phyloP scores from a whole-genome alignment of 1,139 yeast species.

The Debaryomyces psychrophilus region DNA sequence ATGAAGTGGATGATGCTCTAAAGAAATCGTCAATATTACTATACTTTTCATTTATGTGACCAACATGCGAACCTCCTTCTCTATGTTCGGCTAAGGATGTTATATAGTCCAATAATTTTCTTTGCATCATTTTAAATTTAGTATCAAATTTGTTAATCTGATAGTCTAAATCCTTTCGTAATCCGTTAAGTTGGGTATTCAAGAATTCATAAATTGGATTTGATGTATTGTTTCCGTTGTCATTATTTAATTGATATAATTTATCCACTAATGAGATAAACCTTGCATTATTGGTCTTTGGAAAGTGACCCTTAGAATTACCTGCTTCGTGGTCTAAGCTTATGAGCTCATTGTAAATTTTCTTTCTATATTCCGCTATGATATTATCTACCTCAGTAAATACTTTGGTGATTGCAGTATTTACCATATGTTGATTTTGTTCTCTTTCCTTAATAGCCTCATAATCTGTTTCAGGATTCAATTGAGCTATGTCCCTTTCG shows the following conservation, averaged over 20 bases:
- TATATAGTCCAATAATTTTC: conserved; percentile 41
- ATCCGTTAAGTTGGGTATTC: conserved; percentile 35
- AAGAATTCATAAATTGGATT: conserved; percentile 46
- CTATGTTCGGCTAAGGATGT: conserved; percentile 37
- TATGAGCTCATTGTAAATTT: conserved; percentile 61
- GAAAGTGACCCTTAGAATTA: conserved; percentile 13
- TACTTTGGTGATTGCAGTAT: conserved; percentile 45
- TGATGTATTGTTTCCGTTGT: conserved; percentile 16
- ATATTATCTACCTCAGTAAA: conserved; percentile 71
- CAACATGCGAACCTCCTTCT: conserved; percentile 42
- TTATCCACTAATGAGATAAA: conserved; percentile 46
- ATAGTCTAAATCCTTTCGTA: conserved; percentile 40
- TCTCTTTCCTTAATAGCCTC: conserved; percentile 22
- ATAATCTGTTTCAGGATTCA: conserved; percentile 21
- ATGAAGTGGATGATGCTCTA: conserved; percentile 31
- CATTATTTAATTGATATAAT: conserved; percentile 36
- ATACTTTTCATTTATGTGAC: conserved; percentile 45
- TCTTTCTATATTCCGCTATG: conserved; percentile 63
- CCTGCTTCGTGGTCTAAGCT: conserved; percentile 43
- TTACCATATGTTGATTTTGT: conserved; percentile 40
- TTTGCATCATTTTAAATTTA: conserved; percentile 44
- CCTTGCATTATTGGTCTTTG: conserved; percentile 26
- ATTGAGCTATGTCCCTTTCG: conserved; percentile 17
- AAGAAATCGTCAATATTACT: conserved; percentile 40
- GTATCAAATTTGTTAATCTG: conserved; percentile 40